Evolutionary conservation across 148 eudicot species (phyloP), one percentile per base, ranked within the genome.

Genomic region (Gaultheria prostrata): DNA sequence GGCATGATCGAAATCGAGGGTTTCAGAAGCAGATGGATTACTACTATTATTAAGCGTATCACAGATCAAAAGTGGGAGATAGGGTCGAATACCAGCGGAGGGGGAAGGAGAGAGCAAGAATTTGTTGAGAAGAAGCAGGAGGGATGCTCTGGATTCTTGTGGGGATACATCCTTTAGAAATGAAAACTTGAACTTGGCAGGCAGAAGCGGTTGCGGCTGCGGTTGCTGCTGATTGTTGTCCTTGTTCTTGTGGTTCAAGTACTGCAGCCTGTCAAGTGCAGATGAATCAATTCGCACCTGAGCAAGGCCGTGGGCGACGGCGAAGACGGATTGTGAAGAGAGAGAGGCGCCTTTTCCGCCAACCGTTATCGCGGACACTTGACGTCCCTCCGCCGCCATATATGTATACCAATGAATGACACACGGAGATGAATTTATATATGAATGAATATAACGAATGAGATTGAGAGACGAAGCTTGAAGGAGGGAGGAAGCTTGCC

Each of bases 281-380:
- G 95, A 91, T 6, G 95, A 87, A 73, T 94, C 95, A 15, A 95
- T 84, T 2, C 85, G 86, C 28, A 91, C 86, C 73, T 73, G 85
- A 85, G 92, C 82, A 30, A 91, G 86, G 43, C 84, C 85, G 33
- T 87, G 86, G 10, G 97, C 90, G 18, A 90, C 76, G 9, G 85
- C 87, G 88, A 89, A 92, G 26, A 95, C 86, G 20, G 94, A 81
- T 80, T 91, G 24, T 0, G 98, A 82, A 35, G 94, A 82, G 51
- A 95, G 89, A n/a, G 94, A 85, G 26, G 90, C 79, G 9, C 94
- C 97, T 86, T 92, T 93, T 10, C 94, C 95, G 13, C 98, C 98
- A 32, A 95, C 15, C 0, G 92, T 91, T 49, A 92, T 83, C 78
- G 84, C 84, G 32, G 89, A 49, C 28, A 82, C 33, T 83, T 80